Conservation (phyloP, 108 stramenopile species). For the Seminavis robusta region DNA sequence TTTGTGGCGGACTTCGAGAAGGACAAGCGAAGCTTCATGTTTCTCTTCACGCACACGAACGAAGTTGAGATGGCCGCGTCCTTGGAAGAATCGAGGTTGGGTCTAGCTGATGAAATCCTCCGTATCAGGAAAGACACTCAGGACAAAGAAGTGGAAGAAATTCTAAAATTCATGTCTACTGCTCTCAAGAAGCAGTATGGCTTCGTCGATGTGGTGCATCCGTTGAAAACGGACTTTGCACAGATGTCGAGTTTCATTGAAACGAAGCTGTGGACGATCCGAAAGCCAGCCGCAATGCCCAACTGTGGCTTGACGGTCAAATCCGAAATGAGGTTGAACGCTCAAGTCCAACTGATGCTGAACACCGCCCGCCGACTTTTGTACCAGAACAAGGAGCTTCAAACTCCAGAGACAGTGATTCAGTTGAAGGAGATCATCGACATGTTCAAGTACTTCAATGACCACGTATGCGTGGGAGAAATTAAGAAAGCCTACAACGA, state of each 20-base stretch:
- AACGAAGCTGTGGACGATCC: constrained; percentile 17
- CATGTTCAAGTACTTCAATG: constrained; percentile 22
- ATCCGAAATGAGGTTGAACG: constrained; percentile 31
- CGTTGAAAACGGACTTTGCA: constrained; percentile 32
- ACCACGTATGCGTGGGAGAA: constrained; percentile 27
- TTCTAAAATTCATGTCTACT: constrained; percentile 33
- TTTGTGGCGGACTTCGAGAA: constrained; percentile 48
- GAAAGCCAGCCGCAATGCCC: constrained; percentile 13
- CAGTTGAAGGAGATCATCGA: constrained; percentile 20
- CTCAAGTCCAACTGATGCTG: constrained; percentile 21
- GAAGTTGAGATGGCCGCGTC: constrained; percentile 28
- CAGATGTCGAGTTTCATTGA: constrained; percentile 19
- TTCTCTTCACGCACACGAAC: constrained; percentile 52
- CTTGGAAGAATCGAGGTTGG: constrained; percentile 10
- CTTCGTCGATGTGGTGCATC: constrained; percentile 46
- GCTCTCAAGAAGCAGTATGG: constrained; percentile 40
- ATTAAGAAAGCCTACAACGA: constrained; percentile 17
- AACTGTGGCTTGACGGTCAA: constrained; percentile 35
- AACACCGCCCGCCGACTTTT: constrained; percentile 14
- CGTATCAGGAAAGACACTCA: constrained; percentile 32
- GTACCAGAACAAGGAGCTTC: constrained; percentile 7
- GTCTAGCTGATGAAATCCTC: constrained; percentile 42
- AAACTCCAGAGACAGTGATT: constrained; percentile 13
- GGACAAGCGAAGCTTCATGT: constrained; percentile 45
- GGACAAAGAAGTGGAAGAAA: constrained; percentile 28